Base-by-base conservation (phyloP, 345 rosid species). In the Turnera subulata region DNA sequence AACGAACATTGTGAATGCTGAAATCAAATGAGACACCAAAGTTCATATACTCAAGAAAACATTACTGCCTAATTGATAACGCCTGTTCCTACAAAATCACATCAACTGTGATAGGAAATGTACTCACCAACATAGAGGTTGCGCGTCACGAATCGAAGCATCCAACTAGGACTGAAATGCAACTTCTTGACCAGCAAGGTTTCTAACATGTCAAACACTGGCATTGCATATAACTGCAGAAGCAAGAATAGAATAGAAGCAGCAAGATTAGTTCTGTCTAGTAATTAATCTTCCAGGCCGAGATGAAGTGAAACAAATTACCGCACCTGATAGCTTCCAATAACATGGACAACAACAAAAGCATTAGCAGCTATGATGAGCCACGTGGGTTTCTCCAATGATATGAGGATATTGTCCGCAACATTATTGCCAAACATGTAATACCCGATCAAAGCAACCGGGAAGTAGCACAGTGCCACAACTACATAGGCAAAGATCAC, bases 121-220 rank as follows among this genome's bases (percentile, higher is more conserved):
- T 29, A 33, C 73, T 56, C 38, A 68, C 73, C 73, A 42, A 68
- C 73, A 17, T 69, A 69, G 23, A 29, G 0, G 53, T 51, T 69
- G 21, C 64, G 73, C 1, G 32, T 32, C 35, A 51, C 1, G 25
- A 69, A 69, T 18, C 68, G 57, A 17, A 69, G 68, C 5, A n/a
- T 56, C 14, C 11, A 1, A 11, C 42, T 51, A 16, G 73, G 73
- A 45, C 18, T 69, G 68, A 69, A 69, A 37, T 46, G 14, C 35
- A 58, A 39, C 21, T 52, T 69, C 68, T 63, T 69, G 29, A 69
- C 73, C 44, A 69, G 24, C 19, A 52, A 7, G 1, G 73, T 69
- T 46, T 69, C 73, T 18, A 69, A 2, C 73, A 69, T 69, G 39
- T 69, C 73, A 50, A 69, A 69, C 26, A 63, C 73, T 13, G 73